Evolutionary conservation across 2,329 filamentous ascomycete species (phyloP), one percentile per base, ranked within the genome.

Genomic region (Hawksworthiomyces lignivorus): DNA sequence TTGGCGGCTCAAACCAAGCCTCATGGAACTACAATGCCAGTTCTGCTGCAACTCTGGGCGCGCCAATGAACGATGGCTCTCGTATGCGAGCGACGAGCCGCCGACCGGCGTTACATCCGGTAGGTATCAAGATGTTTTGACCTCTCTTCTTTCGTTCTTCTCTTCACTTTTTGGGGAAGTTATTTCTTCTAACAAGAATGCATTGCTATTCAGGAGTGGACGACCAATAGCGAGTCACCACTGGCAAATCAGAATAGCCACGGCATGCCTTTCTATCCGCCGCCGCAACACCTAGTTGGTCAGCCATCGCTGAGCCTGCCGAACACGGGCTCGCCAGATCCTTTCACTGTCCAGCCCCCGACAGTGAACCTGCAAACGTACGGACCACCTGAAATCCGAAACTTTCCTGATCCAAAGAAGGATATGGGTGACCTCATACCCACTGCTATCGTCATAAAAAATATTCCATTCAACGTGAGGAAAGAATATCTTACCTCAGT

Each of bases 371-470:
- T 63, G 10, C 65, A 67, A 45, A 52, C 58, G 50, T 67, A 45
- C 56, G 67, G 61, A 50, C 50, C 52, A 34, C 57, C 58, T 21
- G 58, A 60, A 33, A 59, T 66, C 55, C 54, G 58, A 45, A 56
- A 57, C 56, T 63, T 67, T 56, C 44, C 65, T 49, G 52, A 64
- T 56, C 46, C 68, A 54, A 56, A 63, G 48, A 62, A 64, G 45
- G 75, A 79, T 36, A 73, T 80, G 43, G 90, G 95, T 52, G 90
- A 97, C 66, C 77, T 98, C 47, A 98, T 98, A 46, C 90, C 90
- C 3, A 98, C 92, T 4, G 92, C 92, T 41, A 97, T 98, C 54
- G 92, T 98, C 45, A 97, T 98, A 66, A 98, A 98, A 70, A 98
- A 98, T 60, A 98, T 98, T 28, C 92, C 94, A 0, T 98, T 98